Percentiles rank a stretch among this genome's conserved stretches.
Conservation (phyloP, 2,329 filamentous ascomycete species). For the Neophaeococcomyces mojaviensis region DNA sequence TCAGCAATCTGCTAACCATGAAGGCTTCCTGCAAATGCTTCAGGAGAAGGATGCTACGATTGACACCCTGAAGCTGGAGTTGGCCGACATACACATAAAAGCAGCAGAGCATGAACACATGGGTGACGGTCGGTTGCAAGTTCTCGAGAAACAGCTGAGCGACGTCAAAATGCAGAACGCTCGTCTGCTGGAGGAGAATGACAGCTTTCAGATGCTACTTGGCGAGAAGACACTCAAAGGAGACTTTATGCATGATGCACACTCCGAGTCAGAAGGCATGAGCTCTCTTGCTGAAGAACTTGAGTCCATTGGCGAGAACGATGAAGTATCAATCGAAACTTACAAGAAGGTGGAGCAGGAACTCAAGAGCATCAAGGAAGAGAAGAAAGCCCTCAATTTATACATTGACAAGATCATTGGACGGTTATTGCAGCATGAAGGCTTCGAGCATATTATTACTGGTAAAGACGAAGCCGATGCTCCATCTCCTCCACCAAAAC, state of each 20-base stretch:
- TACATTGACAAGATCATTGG: constrained; percentile 99
- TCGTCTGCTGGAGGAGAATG: constrained; percentile 94
- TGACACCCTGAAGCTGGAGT: constrained; percentile 80
- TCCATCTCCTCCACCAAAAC: constrained; percentile 29
- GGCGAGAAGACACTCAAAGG: constrained; percentile 94
- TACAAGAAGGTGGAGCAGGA: constrained; percentile 69
- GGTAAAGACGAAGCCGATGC: constrained; percentile 57
- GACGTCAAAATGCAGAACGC: constrained; percentile 95
- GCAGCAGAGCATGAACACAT: constrained; percentile 89
- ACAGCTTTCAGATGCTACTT: constrained; percentile 91
- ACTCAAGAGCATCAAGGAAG: constrained; percentile 71
- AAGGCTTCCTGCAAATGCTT: constrained; percentile 51
- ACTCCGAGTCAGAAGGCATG: constrained; percentile 43
- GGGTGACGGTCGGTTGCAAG: constrained; percentile 76
- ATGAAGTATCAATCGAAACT: constrained; percentile 53
- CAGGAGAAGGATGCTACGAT: constrained; percentile 96
- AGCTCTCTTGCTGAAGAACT: constrained; percentile 79
- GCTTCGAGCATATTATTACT: constrained; percentile 67
- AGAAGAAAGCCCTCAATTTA: constrained; percentile 93
- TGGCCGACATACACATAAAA: constrained; percentile 93
- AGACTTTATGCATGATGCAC: constrained; percentile 63
- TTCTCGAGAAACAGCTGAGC: constrained; percentile 83
- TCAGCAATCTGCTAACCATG: not conserved
- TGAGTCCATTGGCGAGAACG: constrained; percentile 55
- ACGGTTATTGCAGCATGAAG: constrained; percentile 83